phyloP scores from a whole-genome alignment of 352 stramenopile species.

The Pythium coloratum region DNA sequence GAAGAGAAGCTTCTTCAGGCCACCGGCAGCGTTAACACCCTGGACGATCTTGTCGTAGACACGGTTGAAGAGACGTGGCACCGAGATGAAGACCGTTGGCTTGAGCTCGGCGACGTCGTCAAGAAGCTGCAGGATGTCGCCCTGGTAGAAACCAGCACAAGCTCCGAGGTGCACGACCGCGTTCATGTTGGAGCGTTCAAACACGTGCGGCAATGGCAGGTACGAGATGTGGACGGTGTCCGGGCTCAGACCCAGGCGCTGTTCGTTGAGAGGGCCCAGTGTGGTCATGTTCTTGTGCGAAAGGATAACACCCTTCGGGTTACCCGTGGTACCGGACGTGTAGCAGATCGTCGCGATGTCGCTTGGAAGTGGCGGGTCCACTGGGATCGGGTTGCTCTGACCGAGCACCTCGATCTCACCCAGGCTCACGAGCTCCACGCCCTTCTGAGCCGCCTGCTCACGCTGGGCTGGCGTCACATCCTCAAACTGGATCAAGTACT shows the following conservation, averaged over 20 bases:
- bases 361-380: slow-evolving; percentile 46
- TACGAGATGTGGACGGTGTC: slow-evolving; percentile 95
- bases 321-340: slow-evolving; percentile 95
- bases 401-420: slow-evolving; percentile 42
- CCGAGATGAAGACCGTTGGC: slow-evolving; percentile 92
- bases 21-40: slow-evolving; percentile 53
- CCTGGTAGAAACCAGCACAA: slow-evolving; percentile 76
- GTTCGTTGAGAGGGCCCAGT: slow-evolving; percentile 16
- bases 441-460: slow-evolving; percentile 27
- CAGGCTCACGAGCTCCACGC: slow-evolving; percentile 45
- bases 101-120: slow-evolving; percentile 93
- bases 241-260: slow-evolving; percentile 34
- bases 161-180: slow-evolving; percentile 77
- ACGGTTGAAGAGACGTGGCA: slow-evolving; percentile 96
- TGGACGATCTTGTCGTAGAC: slow-evolving; percentile 96
- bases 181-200: slow-evolving; percentile 90
- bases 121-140: slow-evolving; percentile 91
- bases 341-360: slow-evolving; percentile 97
- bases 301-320: slow-evolving; percentile 96
- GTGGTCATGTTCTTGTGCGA: slow-evolving; percentile 81
- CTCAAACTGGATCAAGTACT: slow-evolving; percentile 66
- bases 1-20: slow-evolving; percentile 74
- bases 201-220: slow-evolving; percentile 96
- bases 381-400: slow-evolving; percentile 38
- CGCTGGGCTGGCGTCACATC: slow-evolving; percentile 39